Evolutionary conservation across 495 filamentous ascomycete genomes (phyloP), one percentile per base, ranked within the genome.

Genomic region (Delitschia confertaspora): DNA sequence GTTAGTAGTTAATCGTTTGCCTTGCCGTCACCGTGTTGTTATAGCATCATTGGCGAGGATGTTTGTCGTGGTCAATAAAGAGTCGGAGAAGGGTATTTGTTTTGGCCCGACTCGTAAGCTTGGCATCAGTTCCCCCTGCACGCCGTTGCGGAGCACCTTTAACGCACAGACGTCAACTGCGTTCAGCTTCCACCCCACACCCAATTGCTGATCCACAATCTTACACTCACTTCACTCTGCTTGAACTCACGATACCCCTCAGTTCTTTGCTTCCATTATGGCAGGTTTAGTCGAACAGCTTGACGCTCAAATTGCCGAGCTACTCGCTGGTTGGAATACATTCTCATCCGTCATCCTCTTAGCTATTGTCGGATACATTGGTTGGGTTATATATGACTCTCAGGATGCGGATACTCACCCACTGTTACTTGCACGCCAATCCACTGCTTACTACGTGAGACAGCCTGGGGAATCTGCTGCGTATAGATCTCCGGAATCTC

Each of bases 341-440:
- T 82, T 79, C 62, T 81, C 78, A 32, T 87, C 80, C 2, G 4
- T 78, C 21, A 66, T 86, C 34, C 65, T 72, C n/a, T 55, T 73
- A 21, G 55, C 68, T 22, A 67, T 93, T 34, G 60, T 73, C 34
- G 71, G 72, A 24, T 67, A 81, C 51, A 64, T 88, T 18, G 66
- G 75, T 47, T 83, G 84, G 55, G 77, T 73, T 11, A 59, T 79
- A 22, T 59, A 80, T 33, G 73, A 70, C 37, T 68, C 68, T 6
- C 65, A 68, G 29, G 87, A 94, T 25, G 84, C 93, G 1, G 91
- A 96, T 65, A 80, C 82, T 7, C 89, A 96, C 61, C 93, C 91
- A 5, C 76, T 93, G 54, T 73, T 95, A 17, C 79, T 99, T 27
- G 79, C 83, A 37, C 79, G 91, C 25, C 91, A 96, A 65, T 76